Evolutionary conservation across 73 alveolate genomes (phyloP).

Genomic region (Durusdinium trenchii): DNA sequence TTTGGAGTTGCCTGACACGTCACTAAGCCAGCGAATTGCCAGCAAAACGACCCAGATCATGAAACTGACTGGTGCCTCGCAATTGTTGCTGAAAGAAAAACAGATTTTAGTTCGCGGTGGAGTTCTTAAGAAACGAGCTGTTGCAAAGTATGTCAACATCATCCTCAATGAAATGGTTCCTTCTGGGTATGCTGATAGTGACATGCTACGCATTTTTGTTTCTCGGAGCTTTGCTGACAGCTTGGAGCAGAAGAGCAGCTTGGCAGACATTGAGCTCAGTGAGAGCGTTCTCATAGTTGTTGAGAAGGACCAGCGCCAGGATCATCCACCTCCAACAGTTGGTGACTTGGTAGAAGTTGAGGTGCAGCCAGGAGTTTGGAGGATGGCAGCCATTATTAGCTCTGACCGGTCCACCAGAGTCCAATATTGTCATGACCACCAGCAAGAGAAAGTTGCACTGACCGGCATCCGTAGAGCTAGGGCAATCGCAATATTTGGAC

Average conservation of each 20-base stretch:
- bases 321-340: neutral
- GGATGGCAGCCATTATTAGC: neutral
- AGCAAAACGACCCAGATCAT: conserved; percentile 40
- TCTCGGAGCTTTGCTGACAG: conserved; percentile 17
- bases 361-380: conserved; percentile 35
- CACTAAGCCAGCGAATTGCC: neutral
- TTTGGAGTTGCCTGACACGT: conserved; percentile 6
- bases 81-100: conserved; percentile 17
- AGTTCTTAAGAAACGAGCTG: neutral
- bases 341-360: conserved; percentile 22
- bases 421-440: conserved; percentile 13
- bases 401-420: neutral
- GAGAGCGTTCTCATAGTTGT: conserved; percentile 33
- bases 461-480: conserved; percentile 27
- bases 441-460: neutral
- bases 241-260: neutral
- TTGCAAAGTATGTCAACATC: conserved; percentile 47
- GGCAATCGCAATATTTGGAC: conserved; percentile 39
- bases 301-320: neutral
- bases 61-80: conserved; percentile 60
- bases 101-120: conserved; percentile 24
- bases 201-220: conserved; percentile 10
- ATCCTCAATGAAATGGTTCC: conserved; percentile 23
- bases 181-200: neutral
- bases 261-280: conserved; percentile 30